Conservation (phyloP, 441 rosid species). For the Mallotus repandus region DNA sequence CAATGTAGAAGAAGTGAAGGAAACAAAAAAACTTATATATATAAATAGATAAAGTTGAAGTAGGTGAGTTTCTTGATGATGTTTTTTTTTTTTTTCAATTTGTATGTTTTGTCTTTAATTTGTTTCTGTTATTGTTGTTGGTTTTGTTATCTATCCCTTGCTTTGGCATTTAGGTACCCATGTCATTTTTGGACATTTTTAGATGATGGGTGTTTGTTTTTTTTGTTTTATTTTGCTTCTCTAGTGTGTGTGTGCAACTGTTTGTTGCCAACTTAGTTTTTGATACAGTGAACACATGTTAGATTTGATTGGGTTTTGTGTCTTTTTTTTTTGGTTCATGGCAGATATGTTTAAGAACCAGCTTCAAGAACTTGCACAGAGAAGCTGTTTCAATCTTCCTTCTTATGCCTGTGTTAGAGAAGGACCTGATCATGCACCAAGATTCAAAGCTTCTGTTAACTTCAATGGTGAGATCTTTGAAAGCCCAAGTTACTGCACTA, state of each 20-base stretch:
- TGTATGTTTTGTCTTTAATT: not conserved
- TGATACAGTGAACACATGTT: not conserved
- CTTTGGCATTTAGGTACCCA: not conserved
- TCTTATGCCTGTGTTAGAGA: constrained; percentile 67
- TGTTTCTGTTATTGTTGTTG: not conserved
- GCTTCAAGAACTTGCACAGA: constrained; percentile 83
- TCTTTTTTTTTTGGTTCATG: not conserved
- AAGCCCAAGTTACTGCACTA: constrained; percentile 56
- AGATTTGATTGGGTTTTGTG: not conserved
- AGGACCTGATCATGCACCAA: constrained; percentile 94
- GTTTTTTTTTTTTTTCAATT: not conserved
- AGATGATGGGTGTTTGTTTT: constrained; percentile 6
- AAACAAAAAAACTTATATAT: too few relatives aligned
- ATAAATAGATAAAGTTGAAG: constrained; percentile 23
- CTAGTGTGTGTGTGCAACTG: not conserved
- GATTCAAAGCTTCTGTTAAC: constrained; percentile 74
- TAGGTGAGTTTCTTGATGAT: constrained; percentile 29
- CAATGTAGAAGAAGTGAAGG: constrained; percentile 25
- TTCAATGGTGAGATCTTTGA: constrained; percentile 81
- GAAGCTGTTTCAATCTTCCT: constrained; percentile 86
- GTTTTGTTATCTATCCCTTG: too few relatives aligned
- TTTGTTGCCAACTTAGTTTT: not conserved
- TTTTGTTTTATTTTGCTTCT: not conserved
- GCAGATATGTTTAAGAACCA: constrained; percentile 80
- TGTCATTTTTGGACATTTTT: not conserved